Evolutionary conservation across 1,139 yeast genomes (phyloP).

Genomic region (Hansenula sp.): DNA sequence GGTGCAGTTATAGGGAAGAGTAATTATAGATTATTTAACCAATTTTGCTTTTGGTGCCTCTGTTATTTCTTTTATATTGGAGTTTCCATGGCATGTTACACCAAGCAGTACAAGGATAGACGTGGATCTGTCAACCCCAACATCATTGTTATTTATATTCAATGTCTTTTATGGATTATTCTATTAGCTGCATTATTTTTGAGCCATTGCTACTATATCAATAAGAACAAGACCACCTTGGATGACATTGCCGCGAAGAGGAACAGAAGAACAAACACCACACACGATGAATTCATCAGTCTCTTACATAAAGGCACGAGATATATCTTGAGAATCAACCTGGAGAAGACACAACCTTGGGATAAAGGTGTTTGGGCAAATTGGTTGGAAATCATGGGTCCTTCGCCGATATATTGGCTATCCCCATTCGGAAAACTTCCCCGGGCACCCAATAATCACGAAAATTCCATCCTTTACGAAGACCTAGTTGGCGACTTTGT

Average conservation of each 20-base stretch:
- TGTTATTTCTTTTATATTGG: constrained; percentile 29
- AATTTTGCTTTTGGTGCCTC: constrained; percentile 38
- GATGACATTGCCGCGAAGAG: constrained; percentile 27
- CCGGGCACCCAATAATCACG: constrained; percentile 1
- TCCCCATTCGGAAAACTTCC: constrained; percentile 13
- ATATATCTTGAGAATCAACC: constrained; percentile 24
- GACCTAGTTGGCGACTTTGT: constrained; percentile 15
- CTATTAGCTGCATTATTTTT: constrained; percentile 36
- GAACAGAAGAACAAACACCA: constrained; percentile 6
- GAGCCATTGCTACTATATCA: constrained; percentile 37
- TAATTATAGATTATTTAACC: constrained; percentile 52
- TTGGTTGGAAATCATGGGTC: constrained; percentile 19
- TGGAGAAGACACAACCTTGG: constrained; percentile 22
- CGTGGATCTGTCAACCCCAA: constrained; percentile 37
- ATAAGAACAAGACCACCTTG: constrained; percentile 42
- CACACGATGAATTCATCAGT: constrained; percentile 13
- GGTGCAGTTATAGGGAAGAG: constrained; percentile 54
- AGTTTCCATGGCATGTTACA: constrained; percentile 25
- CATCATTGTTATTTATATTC: constrained; percentile 38
- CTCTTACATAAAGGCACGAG: constrained; percentile 11
- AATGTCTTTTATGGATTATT: constrained; percentile 38
- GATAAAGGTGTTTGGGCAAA: constrained; percentile 24
- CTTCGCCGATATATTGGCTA: constrained; percentile 13
- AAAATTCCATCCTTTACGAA: constrained; percentile 1
- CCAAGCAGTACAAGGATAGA: constrained; percentile 28